Evolutionary conservation across 129 eudicot genomes (phyloP).

Genomic region (Helianthus annuus): HanXRQr2.0-SUNRISE NC_035442.2:110241401-110241900

Average conservation of each 20-base stretch:
- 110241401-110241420: no score
- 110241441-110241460: no score
- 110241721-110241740: background rate
- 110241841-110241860: conserved; percentile 46
- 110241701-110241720: background rate
- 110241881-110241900: conserved; percentile 1
- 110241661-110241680: conserved; percentile 24
- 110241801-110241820: conserved; percentile 18
- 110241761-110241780: conserved; percentile 32
- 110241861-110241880: conserved; percentile 49
- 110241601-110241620: no score
- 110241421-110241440: no score
- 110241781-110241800: conserved; percentile 25
- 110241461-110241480: no score
- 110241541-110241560: no score
- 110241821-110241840: conserved; percentile 19
- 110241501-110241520: no score
- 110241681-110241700: background rate
- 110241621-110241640: conserved; percentile 51
- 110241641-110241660: conserved; percentile 28
- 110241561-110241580: no score
- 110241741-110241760: conserved; percentile 32
- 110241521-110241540: no score
- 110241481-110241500: no score
- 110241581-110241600: no score